These are phyloP conservation scores for Leccinellum rugosiceps DNA, from an alignment of 768 basidiomycete species.

Conservation along the genomic window DNA sequence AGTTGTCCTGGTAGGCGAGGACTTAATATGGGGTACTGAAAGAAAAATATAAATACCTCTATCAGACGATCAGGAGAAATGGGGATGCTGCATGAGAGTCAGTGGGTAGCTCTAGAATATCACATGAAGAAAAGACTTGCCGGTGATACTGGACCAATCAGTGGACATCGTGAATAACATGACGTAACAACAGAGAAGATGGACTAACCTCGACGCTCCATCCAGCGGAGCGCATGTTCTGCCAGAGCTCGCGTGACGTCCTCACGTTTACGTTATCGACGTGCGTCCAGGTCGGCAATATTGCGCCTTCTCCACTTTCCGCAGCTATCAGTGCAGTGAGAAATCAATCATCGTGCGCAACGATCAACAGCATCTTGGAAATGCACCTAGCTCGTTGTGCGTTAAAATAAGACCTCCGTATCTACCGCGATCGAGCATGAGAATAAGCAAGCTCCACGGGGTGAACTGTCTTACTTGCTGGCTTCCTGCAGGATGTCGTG, in stretches of 20 bases:
- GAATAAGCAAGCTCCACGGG: not conserved
- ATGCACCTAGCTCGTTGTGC: constrained; percentile 85
- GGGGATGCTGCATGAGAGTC: constrained; percentile 64
- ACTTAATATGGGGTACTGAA: not conserved
- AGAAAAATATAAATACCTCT: constrained; percentile 50
- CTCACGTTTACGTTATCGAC: constrained; percentile 82
- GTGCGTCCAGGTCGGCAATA: constrained; percentile 91
- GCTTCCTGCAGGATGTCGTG: constrained; percentile 89
- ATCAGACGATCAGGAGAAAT: constrained; percentile 91
- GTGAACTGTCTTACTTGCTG: constrained; percentile 42
- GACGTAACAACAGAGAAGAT: not conserved
- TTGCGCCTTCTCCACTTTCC: constrained; percentile 70
- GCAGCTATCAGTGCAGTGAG: constrained; percentile 33
- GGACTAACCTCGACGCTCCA: constrained; percentile 82
- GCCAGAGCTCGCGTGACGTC: constrained; percentile 87
- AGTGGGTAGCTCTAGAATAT: constrained; percentile 10
- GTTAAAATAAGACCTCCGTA: constrained; percentile 90
- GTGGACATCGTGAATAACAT: constrained; percentile 7
- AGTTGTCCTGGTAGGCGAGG: constrained; percentile 70
- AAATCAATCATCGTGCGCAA: constrained; percentile 3
- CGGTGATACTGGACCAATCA: constrained; percentile 65
- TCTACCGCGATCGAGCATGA: constrained; percentile 36
- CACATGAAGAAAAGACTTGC: constrained; percentile 34
- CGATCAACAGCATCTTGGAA: not conserved
- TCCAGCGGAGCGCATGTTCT: constrained; percentile 69